Evolutionary conservation across 805 yeast genomes (phyloP), one percentile per base, ranked within the genome.

Genomic region (Saccharomycopsis lassenensis): DNA sequence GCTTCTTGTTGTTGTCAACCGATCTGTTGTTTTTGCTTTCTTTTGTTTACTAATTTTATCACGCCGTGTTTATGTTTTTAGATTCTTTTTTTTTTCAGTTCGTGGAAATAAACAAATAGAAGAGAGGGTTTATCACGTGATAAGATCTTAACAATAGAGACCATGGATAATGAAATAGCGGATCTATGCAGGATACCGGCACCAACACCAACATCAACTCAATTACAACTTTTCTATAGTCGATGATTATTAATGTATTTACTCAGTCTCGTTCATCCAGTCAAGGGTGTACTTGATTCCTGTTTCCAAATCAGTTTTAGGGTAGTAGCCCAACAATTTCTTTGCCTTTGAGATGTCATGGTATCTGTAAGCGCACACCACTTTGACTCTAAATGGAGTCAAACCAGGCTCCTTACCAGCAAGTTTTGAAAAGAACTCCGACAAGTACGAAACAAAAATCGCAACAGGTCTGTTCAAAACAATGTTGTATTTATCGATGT

Each of bases 331-430:
- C 39, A 91, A 63, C 12, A 77, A 43, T 8, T 58, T 57, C 52
- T 84, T 86, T 4, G 98, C 97, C 58, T 86, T 89, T 24, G 81
- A 50, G 44, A 91, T 86, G 52, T 87, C 84, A 56, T 89, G 95
- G 57, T 91, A 91, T 57, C 98, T 78, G 44, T 71, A 74, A 15
- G 97, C 97, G 59, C 95, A 85, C 8, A 87, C 87, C 37, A 89
- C 76, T 45, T 74, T 80, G 16, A 86, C 98, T 59, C 97, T 74
- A 62, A 89, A 91, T 2, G 97, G 94, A 2, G 97, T 86, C 44
- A 91, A 65, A n/a, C 93, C 93, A 2, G 96, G 83, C 52, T 85
- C 94, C 56, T 82, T 84, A 2, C 89, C 83, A 3, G 72, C 51
- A 5, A 87, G 46, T 36, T 71, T 74, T 7, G 91, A 72, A 42